These are phyloP conservation scores for Trichoderma atroviride DNA, from an alignment of 2,329 filamentous ascomycete genomes.

Conservation along the genomic window DNA sequence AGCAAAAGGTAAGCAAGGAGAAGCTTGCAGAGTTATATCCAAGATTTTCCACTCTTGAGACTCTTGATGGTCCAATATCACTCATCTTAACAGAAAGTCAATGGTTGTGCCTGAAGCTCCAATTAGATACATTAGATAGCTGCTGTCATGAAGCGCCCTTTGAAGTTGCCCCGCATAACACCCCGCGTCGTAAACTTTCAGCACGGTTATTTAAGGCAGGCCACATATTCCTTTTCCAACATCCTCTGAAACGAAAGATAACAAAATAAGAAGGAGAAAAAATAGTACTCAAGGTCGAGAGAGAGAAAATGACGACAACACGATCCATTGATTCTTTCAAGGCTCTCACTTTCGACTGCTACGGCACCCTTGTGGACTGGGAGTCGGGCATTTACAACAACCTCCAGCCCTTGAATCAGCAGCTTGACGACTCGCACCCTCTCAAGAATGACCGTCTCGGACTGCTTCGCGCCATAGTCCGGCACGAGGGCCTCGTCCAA, in stretches of 20 bases:
- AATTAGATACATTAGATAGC: no score
- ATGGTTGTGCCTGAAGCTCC: no score
- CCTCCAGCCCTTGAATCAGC: slow-evolving; percentile 52
- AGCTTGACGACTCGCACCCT: slow-evolving; percentile 44
- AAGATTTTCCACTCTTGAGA: not conserved
- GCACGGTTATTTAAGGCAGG: not conserved
- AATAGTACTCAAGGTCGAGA: not conserved
- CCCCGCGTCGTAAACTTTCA: not conserved
- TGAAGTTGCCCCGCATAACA: not conserved
- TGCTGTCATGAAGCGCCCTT: not conserved
- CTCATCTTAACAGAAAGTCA: no score
- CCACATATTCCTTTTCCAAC: not conserved
- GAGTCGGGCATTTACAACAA: slow-evolving; percentile 64
- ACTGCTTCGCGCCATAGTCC: slow-evolving; percentile 50
- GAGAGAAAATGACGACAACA: slow-evolving; percentile 26
- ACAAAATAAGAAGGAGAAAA: not conserved
- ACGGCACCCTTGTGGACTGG: slow-evolving; percentile 80
- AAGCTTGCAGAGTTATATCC: not conserved
- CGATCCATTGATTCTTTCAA: slow-evolving; percentile 37
- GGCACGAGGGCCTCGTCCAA: slow-evolving; percentile 56
- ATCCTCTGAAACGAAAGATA: not conserved
- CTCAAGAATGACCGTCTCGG: slow-evolving; percentile 43
- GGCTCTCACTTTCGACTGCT: slow-evolving; percentile 73
- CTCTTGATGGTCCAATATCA: no score
- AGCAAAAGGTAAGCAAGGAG: not conserved